Conservation (phyloP, 1,284 basidiomycete genomes). For the Kwoniella shivajii region DNA sequence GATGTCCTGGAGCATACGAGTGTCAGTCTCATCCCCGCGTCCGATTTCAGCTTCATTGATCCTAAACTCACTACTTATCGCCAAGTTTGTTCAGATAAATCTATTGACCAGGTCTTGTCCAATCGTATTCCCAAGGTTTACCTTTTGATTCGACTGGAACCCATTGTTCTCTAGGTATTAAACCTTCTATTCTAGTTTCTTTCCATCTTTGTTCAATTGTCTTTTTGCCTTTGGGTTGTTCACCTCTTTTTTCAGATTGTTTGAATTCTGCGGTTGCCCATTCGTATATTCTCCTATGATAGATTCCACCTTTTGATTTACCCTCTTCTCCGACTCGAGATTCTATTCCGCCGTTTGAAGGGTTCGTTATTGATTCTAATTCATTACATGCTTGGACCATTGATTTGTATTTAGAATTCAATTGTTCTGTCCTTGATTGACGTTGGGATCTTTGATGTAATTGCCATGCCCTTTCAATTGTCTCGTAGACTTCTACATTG, state of each 20-base stretch:
- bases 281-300: constrained; percentile 60
- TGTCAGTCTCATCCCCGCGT: too few relatives aligned
- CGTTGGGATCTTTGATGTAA: constrained; percentile 75
- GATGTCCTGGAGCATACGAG: too few relatives aligned
- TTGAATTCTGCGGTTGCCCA: constrained; percentile 65
- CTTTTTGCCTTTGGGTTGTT: constrained; percentile 60
- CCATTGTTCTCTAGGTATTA: constrained; percentile 67
- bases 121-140: constrained; percentile 52
- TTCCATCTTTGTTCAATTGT: constrained; percentile 65
- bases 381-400: constrained; percentile 81
- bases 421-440: constrained; percentile 66
- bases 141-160: constrained; percentile 52
- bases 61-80: too few relatives aligned
- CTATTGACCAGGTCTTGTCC: constrained; percentile 40
- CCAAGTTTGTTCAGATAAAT: neutral
- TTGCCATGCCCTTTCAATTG: constrained; percentile 88
- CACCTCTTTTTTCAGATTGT: constrained; percentile 56
- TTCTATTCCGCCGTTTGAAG: constrained; percentile 6
- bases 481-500: constrained; percentile 85
- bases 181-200: constrained; percentile 74
- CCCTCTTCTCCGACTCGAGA: too few relatives aligned
- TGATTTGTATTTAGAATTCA: constrained; percentile 70
- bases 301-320: constrained; percentile 10
- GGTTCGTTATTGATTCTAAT: constrained; percentile 59
- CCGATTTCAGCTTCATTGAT: too few relatives aligned